phyloP scores from a whole-genome alignment of 306 rosid species.

The Cercis canadensis region DNA sequence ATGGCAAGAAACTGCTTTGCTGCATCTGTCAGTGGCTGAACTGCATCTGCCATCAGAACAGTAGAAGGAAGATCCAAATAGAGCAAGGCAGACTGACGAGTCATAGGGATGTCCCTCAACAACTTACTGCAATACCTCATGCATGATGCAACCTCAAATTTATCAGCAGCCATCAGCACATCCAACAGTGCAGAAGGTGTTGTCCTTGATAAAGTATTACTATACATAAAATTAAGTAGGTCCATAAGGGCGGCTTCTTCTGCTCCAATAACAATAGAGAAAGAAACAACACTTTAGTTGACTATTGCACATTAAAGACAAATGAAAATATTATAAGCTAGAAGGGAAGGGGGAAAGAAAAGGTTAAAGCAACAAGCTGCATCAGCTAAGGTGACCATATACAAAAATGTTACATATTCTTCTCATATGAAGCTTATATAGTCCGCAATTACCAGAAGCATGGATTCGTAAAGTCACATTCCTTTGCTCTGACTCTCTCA shows the following conservation, averaged over 20 bases:
- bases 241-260: slow-evolving; percentile 66
- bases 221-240: slow-evolving; percentile 59
- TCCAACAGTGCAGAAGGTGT: slow-evolving; percentile 51
- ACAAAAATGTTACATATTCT: background rate
- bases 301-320: slow-evolving; percentile 16
- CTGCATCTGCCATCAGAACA: slow-evolving; percentile 52
- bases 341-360: background rate
- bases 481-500: slow-evolving; percentile 49
- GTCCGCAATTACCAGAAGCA: slow-evolving; percentile 50
- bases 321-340: background rate
- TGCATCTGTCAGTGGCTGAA: slow-evolving; percentile 56
- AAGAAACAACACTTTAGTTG: slow-evolving; percentile 8
- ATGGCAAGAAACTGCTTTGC: slow-evolving; percentile 56
- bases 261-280: slow-evolving; percentile 41
- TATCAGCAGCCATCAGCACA: slow-evolving; percentile 62
- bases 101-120: slow-evolving; percentile 52
- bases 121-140: slow-evolving; percentile 52
- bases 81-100: slow-evolving; percentile 53
- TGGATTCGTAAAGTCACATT: slow-evolving; percentile 52
- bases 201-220: slow-evolving; percentile 41
- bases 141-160: slow-evolving; percentile 60
- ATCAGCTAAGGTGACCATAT: background rate
- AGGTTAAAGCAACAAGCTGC: background rate
- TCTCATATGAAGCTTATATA: background rate
- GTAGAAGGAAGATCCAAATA: slow-evolving; percentile 60